Conservation (phyloP, 2,329 filamentous ascomycete species). For the Hirsutella rhossiliensis region DNA sequence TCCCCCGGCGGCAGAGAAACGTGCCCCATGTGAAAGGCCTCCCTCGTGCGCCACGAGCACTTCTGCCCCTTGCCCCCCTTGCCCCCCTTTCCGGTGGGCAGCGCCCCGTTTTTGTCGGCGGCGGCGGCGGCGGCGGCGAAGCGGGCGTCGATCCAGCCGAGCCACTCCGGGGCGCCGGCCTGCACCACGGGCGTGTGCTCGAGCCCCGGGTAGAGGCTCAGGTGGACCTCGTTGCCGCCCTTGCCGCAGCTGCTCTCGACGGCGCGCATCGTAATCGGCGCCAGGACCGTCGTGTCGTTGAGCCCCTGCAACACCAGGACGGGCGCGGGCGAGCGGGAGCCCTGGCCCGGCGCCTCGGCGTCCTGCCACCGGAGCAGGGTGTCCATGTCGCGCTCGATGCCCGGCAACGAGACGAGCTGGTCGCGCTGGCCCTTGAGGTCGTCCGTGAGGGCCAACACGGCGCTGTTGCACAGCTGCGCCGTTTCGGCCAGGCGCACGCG, state of each 20-base stretch:
- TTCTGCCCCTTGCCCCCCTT: too few species aligned
- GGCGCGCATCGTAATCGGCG: slow-evolving; percentile 1
- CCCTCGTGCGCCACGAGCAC: too few species aligned
- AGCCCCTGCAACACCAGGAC: slow-evolving; percentile 6
- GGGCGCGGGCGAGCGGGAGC: background rate
- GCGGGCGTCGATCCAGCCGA: slow-evolving; percentile 2
- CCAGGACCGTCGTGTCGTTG: slow-evolving; percentile 3
- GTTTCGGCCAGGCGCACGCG: slow-evolving; percentile 1
- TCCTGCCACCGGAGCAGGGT: slow-evolving; percentile 2
- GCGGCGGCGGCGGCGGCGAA: background rate
- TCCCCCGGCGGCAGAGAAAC: too few species aligned
- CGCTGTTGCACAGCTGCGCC: slow-evolving; percentile 1
- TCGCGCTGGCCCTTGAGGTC: background rate
- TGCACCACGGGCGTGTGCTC: slow-evolving; percentile 1
- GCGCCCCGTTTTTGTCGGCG: too few species aligned
- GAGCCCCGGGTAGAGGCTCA: slow-evolving; percentile 3
- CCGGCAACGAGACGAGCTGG: background rate
- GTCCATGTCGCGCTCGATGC: background rate
- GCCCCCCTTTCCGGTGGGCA: too few species aligned
- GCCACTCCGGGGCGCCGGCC: slow-evolving; percentile 3
- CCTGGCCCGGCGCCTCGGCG: slow-evolving; percentile 2
- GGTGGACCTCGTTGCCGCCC: slow-evolving; percentile 2
- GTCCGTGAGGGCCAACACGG: background rate
- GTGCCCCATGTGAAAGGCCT: too few species aligned
- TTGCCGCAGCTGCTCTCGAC: background rate